Conservation (phyloP, 2,329 filamentous ascomycete species). For the Xylariales sp. region DNA sequence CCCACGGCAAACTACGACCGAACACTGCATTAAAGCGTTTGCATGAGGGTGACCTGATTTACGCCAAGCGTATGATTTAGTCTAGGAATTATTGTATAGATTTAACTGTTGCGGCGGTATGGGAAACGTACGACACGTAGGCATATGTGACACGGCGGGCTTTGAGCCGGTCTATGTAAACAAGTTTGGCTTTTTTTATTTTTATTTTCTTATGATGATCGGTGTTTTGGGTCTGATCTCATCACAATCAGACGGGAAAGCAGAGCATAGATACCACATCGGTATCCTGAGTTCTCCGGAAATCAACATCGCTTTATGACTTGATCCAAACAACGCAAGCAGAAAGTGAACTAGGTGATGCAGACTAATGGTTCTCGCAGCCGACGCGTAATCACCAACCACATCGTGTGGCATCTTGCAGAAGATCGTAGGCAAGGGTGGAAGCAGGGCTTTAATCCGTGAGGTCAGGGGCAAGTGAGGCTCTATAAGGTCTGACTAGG, state of each 20-base stretch:
- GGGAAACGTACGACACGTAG: too few species aligned
- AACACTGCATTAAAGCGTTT: constrained; percentile 29
- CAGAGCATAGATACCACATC: neutral
- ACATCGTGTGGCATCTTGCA: too few species aligned
- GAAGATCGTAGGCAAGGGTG: too few species aligned
- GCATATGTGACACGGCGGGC: too few species aligned
- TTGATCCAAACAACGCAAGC: too few species aligned
- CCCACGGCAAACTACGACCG: constrained; percentile 55
- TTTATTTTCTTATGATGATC: constrained; percentile 9
- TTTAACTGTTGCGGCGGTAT: too few species aligned
- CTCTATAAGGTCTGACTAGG: neutral
- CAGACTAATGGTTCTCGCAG: too few species aligned
- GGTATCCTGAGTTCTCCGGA: neutral
- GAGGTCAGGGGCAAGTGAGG: neutral
- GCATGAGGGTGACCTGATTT: constrained; percentile 11
- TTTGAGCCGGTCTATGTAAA: constrained; percentile 11
- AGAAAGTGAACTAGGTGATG: too few species aligned
- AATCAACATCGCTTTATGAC: neutral
- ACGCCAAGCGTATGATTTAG: too few species aligned
- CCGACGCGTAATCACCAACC: too few species aligned
- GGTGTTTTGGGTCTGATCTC: constrained; percentile 16
- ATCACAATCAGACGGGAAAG: neutral
- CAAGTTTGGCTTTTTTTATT: constrained; percentile 6
- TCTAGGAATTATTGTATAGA: too few species aligned
- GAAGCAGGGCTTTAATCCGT: neutral